A percentile compares a stretch with the other conserved stretches of the same genome.
Conservation (phyloP, 2,329 filamentous ascomycete genomes). For the Karstenula rhodostoma region DNA sequence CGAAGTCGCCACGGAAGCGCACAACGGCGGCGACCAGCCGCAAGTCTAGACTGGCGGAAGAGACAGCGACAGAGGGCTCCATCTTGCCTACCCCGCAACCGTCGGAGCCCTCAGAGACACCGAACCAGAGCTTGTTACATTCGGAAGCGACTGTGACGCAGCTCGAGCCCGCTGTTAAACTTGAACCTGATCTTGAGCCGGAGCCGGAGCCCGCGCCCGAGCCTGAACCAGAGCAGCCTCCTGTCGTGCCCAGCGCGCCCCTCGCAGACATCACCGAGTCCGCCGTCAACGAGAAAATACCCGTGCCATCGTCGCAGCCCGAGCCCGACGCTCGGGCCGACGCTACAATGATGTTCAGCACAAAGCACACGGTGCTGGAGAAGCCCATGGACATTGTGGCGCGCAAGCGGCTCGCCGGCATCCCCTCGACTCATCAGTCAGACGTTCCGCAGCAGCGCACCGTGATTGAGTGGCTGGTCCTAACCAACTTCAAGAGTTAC, state of each 20-base stretch:
- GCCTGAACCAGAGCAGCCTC: slow-evolving; percentile 47
- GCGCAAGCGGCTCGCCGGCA: slow-evolving; percentile 75
- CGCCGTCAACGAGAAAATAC: slow-evolving; percentile 68
- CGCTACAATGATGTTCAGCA: slow-evolving; percentile 65
- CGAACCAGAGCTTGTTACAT: slow-evolving; percentile 43
- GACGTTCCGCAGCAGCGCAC: slow-evolving; percentile 82
- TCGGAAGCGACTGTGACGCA: slow-evolving; percentile 26
- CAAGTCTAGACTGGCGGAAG: slow-evolving; percentile 50
- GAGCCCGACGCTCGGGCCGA: slow-evolving; percentile 13
- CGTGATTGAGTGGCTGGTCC: slow-evolving; percentile 88
- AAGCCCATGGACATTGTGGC: slow-evolving; percentile 93
- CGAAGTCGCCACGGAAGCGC: slow-evolving; percentile 67
- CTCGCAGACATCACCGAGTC: slow-evolving; percentile 77
- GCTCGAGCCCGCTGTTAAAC: slow-evolving; percentile 44
- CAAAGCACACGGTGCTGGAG: slow-evolving; percentile 80
- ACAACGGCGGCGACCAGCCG: slow-evolving; percentile 63
- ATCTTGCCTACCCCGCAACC: slow-evolving; percentile 57
- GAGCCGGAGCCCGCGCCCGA: slow-evolving; percentile 59
- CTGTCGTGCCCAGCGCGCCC: slow-evolving; percentile 56
- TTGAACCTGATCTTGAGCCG: slow-evolving; percentile 53
- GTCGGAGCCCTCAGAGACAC: slow-evolving; percentile 65
- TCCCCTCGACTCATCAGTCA: slow-evolving; percentile 73
- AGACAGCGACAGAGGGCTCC: slow-evolving; percentile 48
- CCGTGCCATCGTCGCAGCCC: slow-evolving; percentile 53
- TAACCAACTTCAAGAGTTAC: slow-evolving; percentile 99